Base-by-base conservation (phyloP, 139 green algal species). In the Tetraselmis striata region DNA sequence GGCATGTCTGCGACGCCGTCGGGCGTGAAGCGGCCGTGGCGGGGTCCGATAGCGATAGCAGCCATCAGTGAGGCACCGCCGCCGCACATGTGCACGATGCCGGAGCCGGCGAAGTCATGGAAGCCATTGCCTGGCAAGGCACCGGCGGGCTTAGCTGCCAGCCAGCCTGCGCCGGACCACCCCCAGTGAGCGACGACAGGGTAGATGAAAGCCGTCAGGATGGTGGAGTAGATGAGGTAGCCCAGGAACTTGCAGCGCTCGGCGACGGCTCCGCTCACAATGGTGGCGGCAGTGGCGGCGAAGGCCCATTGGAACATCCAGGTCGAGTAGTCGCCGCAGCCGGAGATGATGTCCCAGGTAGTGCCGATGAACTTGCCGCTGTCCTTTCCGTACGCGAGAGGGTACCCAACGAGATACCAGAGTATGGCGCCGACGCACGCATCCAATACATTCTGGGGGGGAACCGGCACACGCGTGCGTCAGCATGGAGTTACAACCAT, bases 281-380 rank as follows among this genome's bases (percentile, higher is more conserved):
- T 95, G 78, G 92, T 94, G 67, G 90, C 89, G 30, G 90, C 89
- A 30, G 90, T 92, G 32, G 90, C 90, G 27, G 90, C 89, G 80
- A 94, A 95, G 0, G 90, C 92, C 92, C 92, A 95, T 84, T 95
- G 92, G 87, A 92, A 94, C 83, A 94, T 87, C 89, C 87, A 93
- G 77, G 84, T 83, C 30, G 84, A 74, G 87, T 86, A 93, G 76
- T 25, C 27, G 30, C 23, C 26, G 2, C n/a, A 30, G 2, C 58
- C 45, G 29, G 75, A 32, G 1, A 84, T 78, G n/a, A 22, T 78
- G 23, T 31, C 30, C n/a, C 29, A 83, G 29, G 79, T 80, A 81
- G 75, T 77, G 28, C 83, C 83, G 80, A 87, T 87, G 67, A 84
- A 87, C 22, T 79, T 87, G 27, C 84, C 85, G 32, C 22, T 30